Base-by-base conservation (phyloP, 2,329 filamentous ascomycete genomes). In the Cladophialophora carrionii region DNA sequence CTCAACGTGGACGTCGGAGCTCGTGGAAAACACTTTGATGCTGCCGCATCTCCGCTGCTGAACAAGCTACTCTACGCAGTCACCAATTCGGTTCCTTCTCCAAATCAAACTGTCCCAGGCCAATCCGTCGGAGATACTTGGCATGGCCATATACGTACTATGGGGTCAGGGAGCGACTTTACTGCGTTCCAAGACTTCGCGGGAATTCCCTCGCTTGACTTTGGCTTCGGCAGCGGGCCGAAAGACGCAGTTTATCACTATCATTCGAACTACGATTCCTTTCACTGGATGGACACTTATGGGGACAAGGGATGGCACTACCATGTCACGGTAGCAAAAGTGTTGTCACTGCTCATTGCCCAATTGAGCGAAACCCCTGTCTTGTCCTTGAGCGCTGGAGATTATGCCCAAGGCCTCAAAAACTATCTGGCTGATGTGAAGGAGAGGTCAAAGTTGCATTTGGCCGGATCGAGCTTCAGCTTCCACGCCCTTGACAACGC, bases 1-100 rank as follows among this genome's bases (percentile, higher is more conserved):
- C 78, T 96, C 68, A 96, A 96, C 75, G 87, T 96, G 62, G 93
- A 96, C 71, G 87, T 92, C 5, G 90, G 88, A 32, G 84, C 88
- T 3, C 75, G 81, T 4, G 90, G 91, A 0, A 84, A 85, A 0
- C 63, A 81, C n/a, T 91, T 95, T 73, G 72, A 73, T 1, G 84
- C 86, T 17, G 80, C 85, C 0, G 90, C 90, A 0, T 90, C 90
- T 12, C 92, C 92, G 0, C 79, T 96, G 2, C 81, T 96, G 26
- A 88, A 93, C 76, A 84, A 88, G 67, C 82, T 91, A 6, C 82
- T 96, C 53, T 84, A 88, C 70, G 67, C 67, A 34, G 64, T 65
- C 22, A 72, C 70, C 7, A 51, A 54, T 37, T 64, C 64, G 8
- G 85, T 94, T 1, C 84, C 81, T 2, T 90, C 88, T 0, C 87